Evolutionary conservation across 2,329 filamentous ascomycete genomes (phyloP), one percentile per base, ranked within the genome.

Genomic region (Neofusicoccum ribis): DNA sequence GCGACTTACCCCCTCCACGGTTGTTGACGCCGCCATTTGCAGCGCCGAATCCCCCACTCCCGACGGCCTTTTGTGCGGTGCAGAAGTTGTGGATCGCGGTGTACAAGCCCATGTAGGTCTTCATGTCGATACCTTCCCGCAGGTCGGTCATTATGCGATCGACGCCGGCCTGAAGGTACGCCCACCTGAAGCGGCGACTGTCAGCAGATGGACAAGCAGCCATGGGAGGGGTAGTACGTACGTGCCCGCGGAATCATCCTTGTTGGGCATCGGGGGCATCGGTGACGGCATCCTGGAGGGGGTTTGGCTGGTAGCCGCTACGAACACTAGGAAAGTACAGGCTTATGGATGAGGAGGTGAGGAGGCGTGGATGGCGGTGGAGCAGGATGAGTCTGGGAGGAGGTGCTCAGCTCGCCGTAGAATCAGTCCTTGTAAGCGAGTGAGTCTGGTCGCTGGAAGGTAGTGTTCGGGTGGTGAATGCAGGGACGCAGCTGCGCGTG

Each of bases 41-140:
- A 17, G 37, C 15, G 72, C 79, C 76, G 69, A 74, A 79, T 27
- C 74, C 76, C 14, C 79, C 80, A 61, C 86, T 83, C n/a, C 87
- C 86, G 50, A 93, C 88, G 1, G 92, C 92, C 78, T 98, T 98
- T 78, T 98, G 95, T 27, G 95, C 97, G 65, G 95, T 99, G 79
- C 95, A 99, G 79, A 99, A 99, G 82, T 99, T 97, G 82, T 99
- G 95, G 58, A 99, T 95, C 67, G 93, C 93, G 62, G 94, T 97
- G 81, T 98, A 98, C 67, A 97, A 88, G 65, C 91, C 92, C 94
- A 98, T 97, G 80, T 98, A 98, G 84, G 92, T 94, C 72, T 90
- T 88, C 89, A 98, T 93, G 74, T 97, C 93, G 80, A 99, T 91
- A 67, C 95, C 95, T 70, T 92, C 90, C 73, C 94, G 91, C 34